Conservation (phyloP, 306 rosid species). For the Trichosanthes cucumerina region DNA sequence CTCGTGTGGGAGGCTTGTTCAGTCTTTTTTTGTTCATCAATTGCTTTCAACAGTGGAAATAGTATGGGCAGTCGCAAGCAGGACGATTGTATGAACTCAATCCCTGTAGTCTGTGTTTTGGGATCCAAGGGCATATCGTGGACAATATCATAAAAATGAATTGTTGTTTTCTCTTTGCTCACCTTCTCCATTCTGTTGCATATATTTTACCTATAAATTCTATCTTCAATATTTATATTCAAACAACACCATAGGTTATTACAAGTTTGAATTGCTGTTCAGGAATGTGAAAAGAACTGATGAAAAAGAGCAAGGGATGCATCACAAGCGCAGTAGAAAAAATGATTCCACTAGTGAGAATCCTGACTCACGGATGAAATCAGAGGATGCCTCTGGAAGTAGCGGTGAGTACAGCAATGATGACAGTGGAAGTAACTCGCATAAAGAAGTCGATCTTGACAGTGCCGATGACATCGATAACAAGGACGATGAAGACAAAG, state of each 20-base stretch:
- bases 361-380: slow-evolving; percentile 22
- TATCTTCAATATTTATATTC: not conserved
- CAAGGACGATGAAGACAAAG: not conserved
- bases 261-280: not conserved
- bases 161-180: not conserved
- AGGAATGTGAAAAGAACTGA: slow-evolving; percentile 16
- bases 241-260: not conserved
- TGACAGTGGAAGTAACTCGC: slow-evolving; percentile 21
- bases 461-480: not conserved
- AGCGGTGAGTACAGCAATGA: slow-evolving; percentile 18
- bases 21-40: too few relatives aligned
- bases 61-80: not conserved
- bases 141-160: not conserved
- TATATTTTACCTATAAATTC: not conserved
- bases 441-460: slow-evolving; percentile 17
- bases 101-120: not conserved
- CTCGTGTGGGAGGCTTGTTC: too few relatives aligned
- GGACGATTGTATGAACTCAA: not conserved
- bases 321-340: not conserved
- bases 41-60: not conserved
- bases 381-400: slow-evolving; percentile 25
- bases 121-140: not conserved
- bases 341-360: slow-evolving; percentile 4
- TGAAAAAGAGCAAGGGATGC: slow-evolving; percentile 21
- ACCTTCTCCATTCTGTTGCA: not conserved